Base-by-base conservation (phyloP, 2,329 filamentous ascomycete species). In the Pyrenophora seminiperda region DNA sequence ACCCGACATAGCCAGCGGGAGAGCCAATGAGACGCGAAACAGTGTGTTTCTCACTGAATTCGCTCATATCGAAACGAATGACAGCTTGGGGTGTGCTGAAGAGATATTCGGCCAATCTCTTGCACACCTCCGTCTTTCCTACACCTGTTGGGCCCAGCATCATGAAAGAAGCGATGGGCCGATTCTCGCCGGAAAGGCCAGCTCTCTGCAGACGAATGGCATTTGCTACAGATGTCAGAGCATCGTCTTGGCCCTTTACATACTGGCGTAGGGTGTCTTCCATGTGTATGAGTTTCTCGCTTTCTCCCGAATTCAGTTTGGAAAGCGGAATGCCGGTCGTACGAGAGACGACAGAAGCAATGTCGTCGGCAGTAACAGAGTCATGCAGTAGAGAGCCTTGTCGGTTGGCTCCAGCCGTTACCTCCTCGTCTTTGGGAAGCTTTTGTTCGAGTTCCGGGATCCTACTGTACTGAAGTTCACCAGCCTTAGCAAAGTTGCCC, bases 21-120 rank as follows among this genome's bases (percentile, higher is more conserved):
- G 89, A 89, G 36, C 94, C 94, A 59, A 97, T 97, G 24, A 97
- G 82, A 14, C 93, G 84, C 20, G 90, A 96, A 47, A 97, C 89
- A 3, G 94, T 97, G 70, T 97, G 93, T 73, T 96, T 96, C 71
- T 97, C 94, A 69, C 96, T 91, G 72, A 97, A 97, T 69, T 99
- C 94, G 63, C 86, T 90, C 94, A 97, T 97, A 73, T 97, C 94
- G 73, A 97, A 97, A 27, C 94, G 84, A 27, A 97, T 85, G 19
- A 99, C 91, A 2, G 94, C 93, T 20, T 86, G 85, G 64, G 96
- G 90, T 1, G 91, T 96, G 0, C 89, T 94, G 76, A 97, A 99
- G 30, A 99, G 79, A 77, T 97, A 97, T 50, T 83, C 83, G 1
- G 94, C 94, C 63, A 99, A 87, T 71, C 95, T 93, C 80, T 97